These are phyloP conservation scores for Colletotrichum trifolii DNA, from an alignment of 2,329 filamentous ascomycete genomes.

Conservation along the genomic window DNA sequence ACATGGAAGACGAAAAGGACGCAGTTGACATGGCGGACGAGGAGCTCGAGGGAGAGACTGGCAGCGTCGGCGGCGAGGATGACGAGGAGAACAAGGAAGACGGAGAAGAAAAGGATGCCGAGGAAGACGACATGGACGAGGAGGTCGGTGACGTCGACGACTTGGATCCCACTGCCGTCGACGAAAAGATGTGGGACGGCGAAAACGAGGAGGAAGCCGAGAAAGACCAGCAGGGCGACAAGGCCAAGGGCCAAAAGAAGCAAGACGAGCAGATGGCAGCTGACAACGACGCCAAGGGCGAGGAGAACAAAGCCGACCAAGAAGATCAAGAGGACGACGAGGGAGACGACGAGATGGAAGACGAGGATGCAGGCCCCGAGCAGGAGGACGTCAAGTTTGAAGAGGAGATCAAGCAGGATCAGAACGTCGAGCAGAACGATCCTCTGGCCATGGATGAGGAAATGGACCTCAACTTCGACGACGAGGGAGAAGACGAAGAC, in stretches of 20 bases:
- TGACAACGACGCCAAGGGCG: slow-evolving; percentile 66
- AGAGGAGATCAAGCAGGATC: slow-evolving; percentile 72
- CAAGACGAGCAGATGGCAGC: slow-evolving; percentile 70
- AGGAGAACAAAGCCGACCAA: slow-evolving; percentile 54
- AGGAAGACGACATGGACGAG: slow-evolving; percentile 84
- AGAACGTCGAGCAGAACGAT: slow-evolving; percentile 84
- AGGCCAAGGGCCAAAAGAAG: slow-evolving; percentile 76
- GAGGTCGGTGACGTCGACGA: slow-evolving; percentile 93
- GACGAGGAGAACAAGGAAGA: slow-evolving; percentile 70
- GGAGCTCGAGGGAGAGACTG: slow-evolving; percentile 88
- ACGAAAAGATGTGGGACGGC: slow-evolving; percentile 99
- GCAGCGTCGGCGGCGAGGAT: slow-evolving; percentile 70
- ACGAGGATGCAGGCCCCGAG: slow-evolving; percentile 66
- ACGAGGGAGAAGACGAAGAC: slow-evolving; percentile 68
- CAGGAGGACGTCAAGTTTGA: slow-evolving; percentile 66
- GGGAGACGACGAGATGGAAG: slow-evolving; percentile 60
- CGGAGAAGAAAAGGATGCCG: slow-evolving; percentile 72
- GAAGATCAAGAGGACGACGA: slow-evolving; percentile 57
- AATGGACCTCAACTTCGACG: slow-evolving; percentile 85
- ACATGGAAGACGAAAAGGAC: slow-evolving; percentile 84
- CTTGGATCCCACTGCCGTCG: slow-evolving; percentile 87
- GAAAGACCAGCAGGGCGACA: slow-evolving; percentile 82
- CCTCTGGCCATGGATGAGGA: slow-evolving; percentile 88
- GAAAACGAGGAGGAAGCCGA: slow-evolving; percentile 81
- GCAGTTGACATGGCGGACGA: slow-evolving; percentile 93